A percentile compares a stretch with the other conserved stretches of the same genome.
phyloP scores from a whole-genome alignment of 306 rosid species.

The Vachellia collinsii region DNA sequence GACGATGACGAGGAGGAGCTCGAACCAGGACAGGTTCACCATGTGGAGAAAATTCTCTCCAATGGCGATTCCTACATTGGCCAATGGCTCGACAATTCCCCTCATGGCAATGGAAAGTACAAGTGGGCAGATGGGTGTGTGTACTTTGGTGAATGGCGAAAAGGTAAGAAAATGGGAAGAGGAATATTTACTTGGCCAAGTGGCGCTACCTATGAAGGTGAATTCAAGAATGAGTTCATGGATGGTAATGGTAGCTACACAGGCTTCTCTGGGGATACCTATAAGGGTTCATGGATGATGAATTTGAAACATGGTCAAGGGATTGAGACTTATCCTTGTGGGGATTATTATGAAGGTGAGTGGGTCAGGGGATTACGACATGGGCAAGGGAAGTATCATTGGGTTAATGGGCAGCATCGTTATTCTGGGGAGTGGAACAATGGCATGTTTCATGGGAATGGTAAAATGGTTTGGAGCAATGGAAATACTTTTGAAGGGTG shows the following conservation, averaged over 20 bases:
- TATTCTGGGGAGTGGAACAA: slow-evolving; percentile 78
- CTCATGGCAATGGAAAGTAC: slow-evolving; percentile 83
- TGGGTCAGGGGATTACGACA: slow-evolving; percentile 81
- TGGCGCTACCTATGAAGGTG: slow-evolving; percentile 91
- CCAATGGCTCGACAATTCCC: slow-evolving; percentile 58
- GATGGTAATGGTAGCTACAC: slow-evolving; percentile 84
- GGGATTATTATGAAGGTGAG: slow-evolving; percentile 90
- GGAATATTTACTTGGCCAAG: slow-evolving; percentile 95
- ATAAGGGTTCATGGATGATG: slow-evolving; percentile 79
- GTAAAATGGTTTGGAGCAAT: slow-evolving; percentile 71
- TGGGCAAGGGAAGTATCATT: slow-evolving; percentile 86
- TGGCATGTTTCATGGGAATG: slow-evolving; percentile 74
- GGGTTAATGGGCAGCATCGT: slow-evolving; percentile 70
- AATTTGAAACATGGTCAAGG: slow-evolving; percentile 83
- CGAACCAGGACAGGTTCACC: slow-evolving; percentile 40
- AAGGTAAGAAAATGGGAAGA: slow-evolving; percentile 65
- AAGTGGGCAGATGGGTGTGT: slow-evolving; percentile 91
- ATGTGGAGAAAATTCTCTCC: slow-evolving; percentile 58
- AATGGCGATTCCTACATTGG: slow-evolving; percentile 89
- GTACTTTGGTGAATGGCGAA: slow-evolving; percentile 87
- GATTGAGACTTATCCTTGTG: slow-evolving; percentile 65
- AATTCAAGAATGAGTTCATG: slow-evolving; percentile 70
- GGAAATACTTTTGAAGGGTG: slow-evolving; percentile 81
- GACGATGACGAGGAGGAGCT: slow-evolving; percentile 78
- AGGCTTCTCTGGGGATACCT: slow-evolving; percentile 74